Base-by-base conservation (phyloP, 495 filamentous ascomycete genomes). In the Tetracladium setigerum region DNA sequence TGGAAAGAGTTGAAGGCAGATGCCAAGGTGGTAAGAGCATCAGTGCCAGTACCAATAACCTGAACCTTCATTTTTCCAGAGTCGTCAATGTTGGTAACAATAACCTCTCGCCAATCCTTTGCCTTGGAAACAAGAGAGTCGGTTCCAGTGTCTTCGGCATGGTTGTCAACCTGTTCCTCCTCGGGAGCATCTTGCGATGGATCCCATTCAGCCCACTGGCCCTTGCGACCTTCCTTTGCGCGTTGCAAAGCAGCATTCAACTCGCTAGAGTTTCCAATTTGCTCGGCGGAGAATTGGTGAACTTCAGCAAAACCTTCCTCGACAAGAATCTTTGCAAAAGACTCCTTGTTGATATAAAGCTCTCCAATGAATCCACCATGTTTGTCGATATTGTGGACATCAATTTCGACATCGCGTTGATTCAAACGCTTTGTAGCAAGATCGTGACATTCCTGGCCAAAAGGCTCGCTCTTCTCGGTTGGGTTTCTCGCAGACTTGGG, bases 351-450 rank as follows among this genome's bases (percentile, higher is more conserved):
- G 59, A 97, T 74, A 56, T 90, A 95, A 2, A 99, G 77, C 13
- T 85, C 86, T 39, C 94, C 94, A 54, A 99, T 95, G 72, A 99
- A 99, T 45, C 91, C 94, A 55, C 94, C 94, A 30, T 87, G 82
- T 70, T 95, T 95, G 69, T 99, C 94, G 44, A 87, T 86, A 59
- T 89, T 89, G 65, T 95, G 85, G 9, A 99, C 82, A 50, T 97
- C 89, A 49, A 99, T 87, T 67, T 97, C 92, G 35, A 95, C 90
- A 58, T 99, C 94, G 38, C 94, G 81, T 71, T 99, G 94, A 70
- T 90, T 83, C 66, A 83, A 87, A 34, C 87, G 83, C 44, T 77
- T 83, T 63, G 87, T 88, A 19, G 88, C 89, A 53, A 95, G 78
- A 27, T 97, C 89, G 41, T 94, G 78, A 1, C 91, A 92, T 67